Evolutionary conservation across 2,329 filamentous ascomycete genomes (phyloP).

Genomic region (Rhytidhysteron rufulum): DNA sequence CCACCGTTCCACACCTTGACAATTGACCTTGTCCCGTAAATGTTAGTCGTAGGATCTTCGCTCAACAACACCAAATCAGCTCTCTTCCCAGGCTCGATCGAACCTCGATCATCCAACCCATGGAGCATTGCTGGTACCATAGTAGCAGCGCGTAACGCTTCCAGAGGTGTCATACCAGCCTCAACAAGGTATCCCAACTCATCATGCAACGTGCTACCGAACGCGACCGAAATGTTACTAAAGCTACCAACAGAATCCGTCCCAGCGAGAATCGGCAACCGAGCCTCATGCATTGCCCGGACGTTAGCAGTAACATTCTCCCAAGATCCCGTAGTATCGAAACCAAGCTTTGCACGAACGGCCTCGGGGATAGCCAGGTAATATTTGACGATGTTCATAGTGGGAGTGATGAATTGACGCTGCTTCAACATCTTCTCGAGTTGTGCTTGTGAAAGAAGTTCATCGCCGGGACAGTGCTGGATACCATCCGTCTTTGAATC

Average conservation of each 20-base stretch:
- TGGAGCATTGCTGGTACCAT: slow-evolving; percentile 18
- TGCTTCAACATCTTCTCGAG: not conserved
- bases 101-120: slow-evolving; percentile 25
- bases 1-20: slow-evolving; percentile 4
- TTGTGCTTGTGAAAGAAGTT: not conserved
- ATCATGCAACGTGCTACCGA: slow-evolving; percentile 19
- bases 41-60: slow-evolving; percentile 4
- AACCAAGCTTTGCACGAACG: not conserved
- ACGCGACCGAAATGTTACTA: slow-evolving; percentile 14
- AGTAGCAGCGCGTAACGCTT: slow-evolving; percentile 25
- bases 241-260: slow-evolving; percentile 22
- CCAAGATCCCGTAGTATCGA: not conserved
- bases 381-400: slow-evolving; percentile 6
- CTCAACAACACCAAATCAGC: slow-evolving; percentile 7
- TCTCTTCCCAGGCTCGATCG: slow-evolving; percentile 11
- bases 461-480: slow-evolving; percentile 5
- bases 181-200: slow-evolving; percentile 24
- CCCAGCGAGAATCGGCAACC: slow-evolving; percentile 28
- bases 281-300: slow-evolving; percentile 13
- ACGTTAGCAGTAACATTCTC: slow-evolving; percentile 1
- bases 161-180: slow-evolving; percentile 18
- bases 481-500: not conserved
- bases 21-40: slow-evolving; percentile 4
- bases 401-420: slow-evolving; percentile 3
- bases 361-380: slow-evolving; percentile 6